Evolutionary conservation across 129 eudicot species (phyloP), one percentile per base, ranked within the genome.

Genomic region (Flaveria sonorensis): DNA sequence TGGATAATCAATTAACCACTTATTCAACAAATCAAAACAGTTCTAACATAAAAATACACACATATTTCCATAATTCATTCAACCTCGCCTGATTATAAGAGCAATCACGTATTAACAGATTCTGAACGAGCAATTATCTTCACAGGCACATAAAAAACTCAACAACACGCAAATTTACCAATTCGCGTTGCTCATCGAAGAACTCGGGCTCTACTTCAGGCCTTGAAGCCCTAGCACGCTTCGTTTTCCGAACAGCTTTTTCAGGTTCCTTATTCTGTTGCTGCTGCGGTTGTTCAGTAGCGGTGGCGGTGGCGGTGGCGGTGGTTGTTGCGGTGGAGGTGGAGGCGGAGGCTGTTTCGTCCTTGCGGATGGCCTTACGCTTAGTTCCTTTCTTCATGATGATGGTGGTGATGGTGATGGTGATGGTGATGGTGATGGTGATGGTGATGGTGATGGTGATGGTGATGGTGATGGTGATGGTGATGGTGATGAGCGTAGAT

Each of bases 101-200:
- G 45, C 21, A 61, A 24, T 60, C 16, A 60, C 7, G 14, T 16
- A 55, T 8, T 64, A 36, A 21, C 28, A 57, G 6, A 57, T 21
- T 19, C 8, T 57, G 32, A 57, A 23, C 3, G 21, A 52, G 10
- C 59, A 56, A 2, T 9, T 4, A 60, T 23, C 40, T 2, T 59
- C 4, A 21, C 16, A 23, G 0, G 30, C 15, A 19, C 12, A 57
- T 7, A 1, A 9, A 59, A 61, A 26, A 3, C 7, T 32, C 1
- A 46, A 7, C 7, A 12, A 45, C 10, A 36, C 7, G 15, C 13
- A 73, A 57, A 2, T 9, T 9, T 86, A 93, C 98, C 97, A 94
- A 76, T 79, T 91, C 86, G 26, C 98, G 97, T 85, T 89, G 84
- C 23, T 94, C 98, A 13, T 81, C 78, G 65, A 94, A 94, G 80